Evolutionary conservation across 768 basidiomycete species (phyloP).

Genomic region (Stropharia rugosoannulata): DNA sequence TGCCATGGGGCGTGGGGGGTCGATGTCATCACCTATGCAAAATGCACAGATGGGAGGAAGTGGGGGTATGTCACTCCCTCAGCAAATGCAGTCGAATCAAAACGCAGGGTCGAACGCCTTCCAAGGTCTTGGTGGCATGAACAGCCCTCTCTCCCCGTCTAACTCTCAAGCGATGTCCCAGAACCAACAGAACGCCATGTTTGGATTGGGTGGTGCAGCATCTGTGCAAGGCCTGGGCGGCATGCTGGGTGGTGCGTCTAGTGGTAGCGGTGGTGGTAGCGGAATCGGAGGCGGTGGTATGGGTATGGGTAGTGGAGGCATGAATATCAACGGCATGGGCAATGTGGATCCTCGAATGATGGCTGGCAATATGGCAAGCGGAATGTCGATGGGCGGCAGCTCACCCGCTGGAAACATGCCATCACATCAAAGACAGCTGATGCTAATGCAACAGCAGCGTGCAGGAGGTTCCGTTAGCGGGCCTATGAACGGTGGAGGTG

Average conservation of each 20-base stretch:
- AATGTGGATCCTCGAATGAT: constrained; percentile 30
- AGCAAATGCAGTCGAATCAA: constrained; percentile 14
- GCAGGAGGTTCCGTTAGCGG: constrained; percentile 18
- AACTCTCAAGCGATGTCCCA: constrained; percentile 21
- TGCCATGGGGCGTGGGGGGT: constrained; percentile 16
- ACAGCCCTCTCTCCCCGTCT: constrained; percentile 16
- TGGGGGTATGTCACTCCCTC: constrained; percentile 6
- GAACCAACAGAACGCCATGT: constrained; percentile 20
- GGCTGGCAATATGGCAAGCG: constrained; percentile 25
- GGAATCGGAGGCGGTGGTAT: constrained; percentile 21
- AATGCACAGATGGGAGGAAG: constrained; percentile 1
- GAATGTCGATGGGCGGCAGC: constrained; percentile 27
- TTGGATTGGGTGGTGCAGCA: constrained; percentile 13
- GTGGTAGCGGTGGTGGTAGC: constrained; percentile 10
- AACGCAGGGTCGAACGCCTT: constrained; percentile 12
- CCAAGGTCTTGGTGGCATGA: constrained; percentile 6
- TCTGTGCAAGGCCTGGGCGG: constrained; percentile 16
- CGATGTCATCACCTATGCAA: constrained; percentile 15
- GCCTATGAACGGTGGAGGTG: constrained; percentile 10
- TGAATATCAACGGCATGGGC: constrained; percentile 31
- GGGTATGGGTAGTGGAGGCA: constrained; percentile 20
- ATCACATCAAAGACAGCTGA: constrained; percentile 36
- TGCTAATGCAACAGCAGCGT: constrained; percentile 37
- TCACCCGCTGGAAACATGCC: constrained; percentile 19
- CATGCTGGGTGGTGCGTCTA: constrained; percentile 9